Evolutionary conservation across 768 basidiomycete genomes (phyloP).

Genomic region (Mycena alexandri): DNA sequence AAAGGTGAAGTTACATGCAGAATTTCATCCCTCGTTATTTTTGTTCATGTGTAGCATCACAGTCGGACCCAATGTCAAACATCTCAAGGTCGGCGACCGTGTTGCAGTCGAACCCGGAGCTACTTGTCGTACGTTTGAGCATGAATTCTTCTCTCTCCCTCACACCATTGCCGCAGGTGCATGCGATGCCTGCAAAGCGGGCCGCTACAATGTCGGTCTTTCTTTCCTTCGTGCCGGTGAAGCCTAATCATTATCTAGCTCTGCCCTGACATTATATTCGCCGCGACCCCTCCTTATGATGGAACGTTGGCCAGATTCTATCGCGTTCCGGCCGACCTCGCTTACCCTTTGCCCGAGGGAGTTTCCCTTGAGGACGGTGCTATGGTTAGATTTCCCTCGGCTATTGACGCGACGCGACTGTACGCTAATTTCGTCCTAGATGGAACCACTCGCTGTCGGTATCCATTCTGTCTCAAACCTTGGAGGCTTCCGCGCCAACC

Average conservation of each 20-base stretch:
- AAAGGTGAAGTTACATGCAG: conserved; percentile 61
- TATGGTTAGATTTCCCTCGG: conserved; percentile 67
- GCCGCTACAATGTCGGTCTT: conserved; percentile 78
- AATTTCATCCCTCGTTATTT: background rate
- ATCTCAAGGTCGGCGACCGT: conserved; percentile 84
- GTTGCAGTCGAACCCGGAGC: conserved; percentile 95
- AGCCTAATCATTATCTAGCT: conserved; percentile 59
- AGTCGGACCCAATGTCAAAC: conserved; percentile 84
- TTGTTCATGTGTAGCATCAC: conserved; percentile 12
- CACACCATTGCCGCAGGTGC: conserved; percentile 47
- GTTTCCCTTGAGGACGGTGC: conserved; percentile 95
- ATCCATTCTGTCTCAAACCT: conserved; percentile 89
- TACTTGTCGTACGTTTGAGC: conserved; percentile 69
- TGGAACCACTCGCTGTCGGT: conserved; percentile 95
- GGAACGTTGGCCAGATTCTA: conserved; percentile 71
- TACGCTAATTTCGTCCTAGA: conserved; percentile 56
- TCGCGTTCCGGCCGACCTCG: conserved; percentile 86
- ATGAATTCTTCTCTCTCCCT: conserved; percentile 9
- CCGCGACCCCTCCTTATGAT: conserved; percentile 94
- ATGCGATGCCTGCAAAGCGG: conserved; percentile 88
- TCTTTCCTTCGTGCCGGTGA: conserved; percentile 11
- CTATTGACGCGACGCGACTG: background rate
- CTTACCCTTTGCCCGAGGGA: conserved; percentile 84
- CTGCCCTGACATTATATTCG: conserved; percentile 88
- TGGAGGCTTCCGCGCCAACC: conserved; percentile 77